Evolutionary conservation across 192 early-diverging fungal genomes (phyloP).

Genomic region (Coemansia sp.): DNA sequence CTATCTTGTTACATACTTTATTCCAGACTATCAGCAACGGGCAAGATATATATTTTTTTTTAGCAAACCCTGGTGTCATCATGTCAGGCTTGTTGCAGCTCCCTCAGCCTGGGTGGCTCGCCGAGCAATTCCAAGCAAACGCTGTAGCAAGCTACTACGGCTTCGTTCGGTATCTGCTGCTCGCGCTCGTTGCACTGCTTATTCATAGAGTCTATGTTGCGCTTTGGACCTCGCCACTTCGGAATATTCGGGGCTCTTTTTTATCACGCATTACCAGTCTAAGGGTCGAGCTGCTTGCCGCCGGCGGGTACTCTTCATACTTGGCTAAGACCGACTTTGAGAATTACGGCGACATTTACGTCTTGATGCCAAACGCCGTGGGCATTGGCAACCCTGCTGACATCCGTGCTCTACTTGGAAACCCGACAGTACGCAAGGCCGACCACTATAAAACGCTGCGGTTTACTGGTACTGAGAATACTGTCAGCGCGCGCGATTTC

Average conservation of each 20-base stretch:
- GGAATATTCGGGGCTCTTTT: conserved; percentile 36
- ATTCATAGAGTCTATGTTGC: conserved; percentile 17
- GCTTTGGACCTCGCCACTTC: conserved; percentile 32
- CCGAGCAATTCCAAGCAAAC: not conserved
- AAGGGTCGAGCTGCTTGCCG: conserved; percentile 12
- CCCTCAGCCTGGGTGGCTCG: not conserved
- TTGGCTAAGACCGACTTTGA: conserved; percentile 25
- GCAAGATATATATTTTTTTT: not conserved
- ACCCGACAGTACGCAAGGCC: conserved; percentile 23
- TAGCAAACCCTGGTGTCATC: not conserved
- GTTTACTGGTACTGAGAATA: conserved; percentile 51
- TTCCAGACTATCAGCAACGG: not conserved
- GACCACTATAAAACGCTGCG: conserved; percentile 35
- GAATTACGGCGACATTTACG: conserved; percentile 39
- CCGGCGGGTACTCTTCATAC: conserved; percentile 24
- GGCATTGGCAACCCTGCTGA: conserved; percentile 38
- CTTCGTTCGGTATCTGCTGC: not conserved
- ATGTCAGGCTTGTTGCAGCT: not conserved
- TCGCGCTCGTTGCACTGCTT: not conserved
- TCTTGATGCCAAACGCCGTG: conserved; percentile 23
- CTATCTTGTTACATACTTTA: not conserved
- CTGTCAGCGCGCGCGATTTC: conserved; percentile 39
- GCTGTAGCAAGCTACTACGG: not conserved
- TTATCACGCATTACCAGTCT: conserved; percentile 27
- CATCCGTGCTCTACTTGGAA: conserved; percentile 30